Evolutionary conservation across 148 eudicot species (phyloP), one percentile per base, ranked within the genome.

Genomic region (Camellia sinensis): DNA sequence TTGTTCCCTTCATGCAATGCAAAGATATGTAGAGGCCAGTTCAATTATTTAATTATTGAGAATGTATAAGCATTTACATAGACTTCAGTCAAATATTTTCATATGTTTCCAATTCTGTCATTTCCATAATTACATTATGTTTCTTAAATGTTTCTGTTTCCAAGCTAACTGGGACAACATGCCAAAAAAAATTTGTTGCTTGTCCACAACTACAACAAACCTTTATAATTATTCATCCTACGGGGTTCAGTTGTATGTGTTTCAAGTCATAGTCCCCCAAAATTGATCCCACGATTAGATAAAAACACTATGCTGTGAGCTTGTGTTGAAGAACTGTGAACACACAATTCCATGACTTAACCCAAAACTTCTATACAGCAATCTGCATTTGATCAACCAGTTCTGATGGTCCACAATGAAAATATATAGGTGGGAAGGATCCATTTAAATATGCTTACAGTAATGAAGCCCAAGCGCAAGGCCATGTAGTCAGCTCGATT

Each of bases 401-500:
- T n/a, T 70, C 54, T 29, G 4, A 48, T n/a, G 0, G 22, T 46
- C 56, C 56, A 70, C 54, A 7, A 19, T 46, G 56, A 40, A 6
- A 44, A n/a, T 48, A 61, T 65, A 65, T 15, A 69, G 10, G 9
- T 45, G 19, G 54, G 74, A 70, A 70, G 46, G 19, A 19, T 69
- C 53, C 53, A 69, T 43, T 65, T 69, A 21, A 45, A 46, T 50
- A 3, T 53, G 85, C 93, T 89, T 79, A 93, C 95, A 62, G 89
- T 87, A 60, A 93, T 79, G 73, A 93, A 93, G 21, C 93, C 93
- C 60, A 87, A 84, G 46, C 95, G 89, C 80, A 91, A 79, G 80
- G 93, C 94, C 83, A 70, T 81, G 81, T 93, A 93, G 79, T 93
- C 97, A 54, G 91, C 88, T 84, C 86, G 88, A 79, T 79, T 86